Percentiles rank a stretch among this genome's conserved stretches.
These are phyloP conservation scores for Kwoniella dejecticola DNA, from an alignment of 768 basidiomycete genomes.

Conservation along the genomic window DNA sequence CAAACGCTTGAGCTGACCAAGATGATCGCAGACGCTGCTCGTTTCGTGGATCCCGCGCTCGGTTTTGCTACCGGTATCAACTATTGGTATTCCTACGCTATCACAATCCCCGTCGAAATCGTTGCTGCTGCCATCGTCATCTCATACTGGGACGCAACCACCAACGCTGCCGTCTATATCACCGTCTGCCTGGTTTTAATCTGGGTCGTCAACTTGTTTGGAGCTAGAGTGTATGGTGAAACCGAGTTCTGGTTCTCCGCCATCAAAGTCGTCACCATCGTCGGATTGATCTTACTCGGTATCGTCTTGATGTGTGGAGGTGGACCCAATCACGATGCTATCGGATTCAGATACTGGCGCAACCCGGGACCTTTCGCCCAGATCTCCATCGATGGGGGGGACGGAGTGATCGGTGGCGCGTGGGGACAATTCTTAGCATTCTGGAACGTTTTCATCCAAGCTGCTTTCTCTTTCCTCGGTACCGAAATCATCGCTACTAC, in stretches of 20 bases:
- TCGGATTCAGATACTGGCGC: constrained; percentile 55
- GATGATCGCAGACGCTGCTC: constrained; percentile 55
- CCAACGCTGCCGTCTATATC: constrained; percentile 55
- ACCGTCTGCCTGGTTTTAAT: constrained; percentile 54
- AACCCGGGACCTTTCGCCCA: constrained; percentile 47
- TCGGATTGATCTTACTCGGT: constrained; percentile 55
- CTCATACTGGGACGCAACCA: constrained; percentile 49
- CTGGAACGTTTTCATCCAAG: constrained; percentile 53
- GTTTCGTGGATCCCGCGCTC: constrained; percentile 57
- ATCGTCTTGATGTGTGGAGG: constrained; percentile 53
- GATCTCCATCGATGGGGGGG: constrained; percentile 37
- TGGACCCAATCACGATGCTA: constrained; percentile 48
- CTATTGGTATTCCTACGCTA: constrained; percentile 55
- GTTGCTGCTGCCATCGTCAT: constrained; percentile 50
- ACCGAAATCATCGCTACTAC: constrained; percentile 53
- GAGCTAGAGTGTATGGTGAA: constrained; percentile 59
- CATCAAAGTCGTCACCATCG: constrained; percentile 60
- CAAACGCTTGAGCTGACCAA: constrained; percentile 48
- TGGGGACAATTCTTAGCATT: constrained; percentile 53
- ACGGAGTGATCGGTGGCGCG: constrained; percentile 32
- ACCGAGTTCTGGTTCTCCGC: constrained; percentile 63
- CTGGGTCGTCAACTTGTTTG: constrained; percentile 57
- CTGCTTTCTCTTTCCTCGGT: constrained; percentile 49
- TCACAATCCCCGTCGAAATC: constrained; percentile 52
- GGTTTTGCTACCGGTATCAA: constrained; percentile 52